These are phyloP conservation scores for Solanum chacoense DNA, from an alignment of 305 asterid species.

Conservation along the genomic window DNA sequence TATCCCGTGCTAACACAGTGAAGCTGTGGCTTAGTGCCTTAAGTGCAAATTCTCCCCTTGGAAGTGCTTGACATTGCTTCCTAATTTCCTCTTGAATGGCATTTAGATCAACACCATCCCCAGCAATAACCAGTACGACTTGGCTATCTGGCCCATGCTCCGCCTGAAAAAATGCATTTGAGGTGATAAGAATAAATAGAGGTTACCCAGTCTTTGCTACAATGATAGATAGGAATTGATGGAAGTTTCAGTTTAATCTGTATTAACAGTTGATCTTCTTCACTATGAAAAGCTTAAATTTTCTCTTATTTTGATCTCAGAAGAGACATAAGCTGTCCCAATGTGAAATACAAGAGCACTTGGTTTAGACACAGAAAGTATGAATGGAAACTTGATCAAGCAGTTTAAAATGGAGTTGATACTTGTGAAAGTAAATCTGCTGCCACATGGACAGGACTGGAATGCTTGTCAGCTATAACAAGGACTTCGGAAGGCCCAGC, in stretches of 20 bases:
- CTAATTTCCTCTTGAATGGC: slow-evolving; percentile 60
- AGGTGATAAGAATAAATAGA: background rate
- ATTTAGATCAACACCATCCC: slow-evolving; percentile 57
- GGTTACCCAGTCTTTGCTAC: background rate
- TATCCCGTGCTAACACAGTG: slow-evolving; percentile 68
- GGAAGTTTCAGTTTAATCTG: background rate
- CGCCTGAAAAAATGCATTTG: slow-evolving; percentile 42
- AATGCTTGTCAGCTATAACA: slow-evolving; percentile 80
- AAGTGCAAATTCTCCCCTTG: slow-evolving; percentile 74
- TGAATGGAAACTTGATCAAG: background rate
- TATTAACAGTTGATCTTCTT: background rate
- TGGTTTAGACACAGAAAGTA: background rate
- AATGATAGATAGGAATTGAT: background rate
- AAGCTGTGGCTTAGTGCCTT: slow-evolving; percentile 89
- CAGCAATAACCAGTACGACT: slow-evolving; percentile 86
- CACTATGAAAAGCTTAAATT: background rate
- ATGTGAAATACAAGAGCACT: background rate
- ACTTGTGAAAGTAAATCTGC: slow-evolving; percentile 98
- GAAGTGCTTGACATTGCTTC: slow-evolving; percentile 76
- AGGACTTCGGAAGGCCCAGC: slow-evolving; percentile 99
- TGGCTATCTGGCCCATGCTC: slow-evolving; percentile 99
- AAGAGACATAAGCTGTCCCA: background rate
- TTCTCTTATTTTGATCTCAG: background rate
- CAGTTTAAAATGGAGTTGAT: slow-evolving; percentile 1
- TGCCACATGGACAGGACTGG: slow-evolving; percentile 86